phyloP scores from a whole-genome alignment of 805 yeast species.

The Ogataea glucozyma region DNA sequence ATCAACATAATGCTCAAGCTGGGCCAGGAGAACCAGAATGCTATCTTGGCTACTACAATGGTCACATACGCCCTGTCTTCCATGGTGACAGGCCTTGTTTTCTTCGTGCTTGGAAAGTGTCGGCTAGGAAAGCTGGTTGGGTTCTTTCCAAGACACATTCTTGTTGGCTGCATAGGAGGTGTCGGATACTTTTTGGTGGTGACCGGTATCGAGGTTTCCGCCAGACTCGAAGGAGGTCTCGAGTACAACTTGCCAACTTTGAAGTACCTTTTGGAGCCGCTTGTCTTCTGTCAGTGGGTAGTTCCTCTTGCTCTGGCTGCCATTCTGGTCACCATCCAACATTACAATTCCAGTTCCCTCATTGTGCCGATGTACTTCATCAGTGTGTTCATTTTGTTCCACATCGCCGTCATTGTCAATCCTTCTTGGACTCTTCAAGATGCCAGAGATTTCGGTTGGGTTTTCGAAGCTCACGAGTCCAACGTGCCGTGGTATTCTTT shows the following conservation, averaged over 20 bases:
- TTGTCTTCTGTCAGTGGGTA: conserved; percentile 62
- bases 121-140: conserved; percentile 85
- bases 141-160: conserved; percentile 92
- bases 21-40: conserved; percentile 45
- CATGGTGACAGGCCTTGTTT: conserved; percentile 81
- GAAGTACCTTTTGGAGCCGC: conserved; percentile 42
- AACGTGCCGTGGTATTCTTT: conserved; percentile 89
- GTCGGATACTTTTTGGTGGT: conserved; percentile 90
- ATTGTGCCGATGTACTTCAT: conserved; percentile 83
- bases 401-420: conserved; percentile 59
- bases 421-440: conserved; percentile 63
- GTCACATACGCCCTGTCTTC: conserved; percentile 83
- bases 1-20: conserved; percentile 56
- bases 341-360: conserved; percentile 58
- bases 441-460: conserved; percentile 81
- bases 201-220: conserved; percentile 91
- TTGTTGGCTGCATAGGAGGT: conserved; percentile 98
- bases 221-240: conserved; percentile 74
- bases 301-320: conserved; percentile 67
- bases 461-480: conserved; percentile 65
- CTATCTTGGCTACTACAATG: conserved; percentile 80
- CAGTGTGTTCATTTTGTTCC: conserved; percentile 66
- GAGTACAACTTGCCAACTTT: conserved; percentile 63
- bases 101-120: conserved; percentile 74
- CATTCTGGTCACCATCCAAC: conserved; percentile 62